These are phyloP conservation scores for Spiraea crenata DNA, from an alignment of 331 rosid species.

Conservation along the genomic window DNA sequence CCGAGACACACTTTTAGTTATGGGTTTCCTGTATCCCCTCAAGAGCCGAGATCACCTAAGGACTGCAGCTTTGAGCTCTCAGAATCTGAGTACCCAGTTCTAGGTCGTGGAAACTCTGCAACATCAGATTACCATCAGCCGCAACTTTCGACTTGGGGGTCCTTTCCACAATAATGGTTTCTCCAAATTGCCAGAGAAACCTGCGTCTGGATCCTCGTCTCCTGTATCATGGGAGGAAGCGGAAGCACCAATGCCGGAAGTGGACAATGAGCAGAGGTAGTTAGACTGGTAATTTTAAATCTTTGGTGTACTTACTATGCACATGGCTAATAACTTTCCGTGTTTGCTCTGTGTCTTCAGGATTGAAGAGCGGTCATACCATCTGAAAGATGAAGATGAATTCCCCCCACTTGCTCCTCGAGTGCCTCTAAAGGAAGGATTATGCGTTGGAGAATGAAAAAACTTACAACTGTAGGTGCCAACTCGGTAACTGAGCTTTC, in stretches of 20 bases:
- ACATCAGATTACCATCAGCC: conserved; percentile 43
- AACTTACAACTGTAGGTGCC: conserved; percentile 40
- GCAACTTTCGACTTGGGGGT: conserved; percentile 36
- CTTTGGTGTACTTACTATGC: not conserved
- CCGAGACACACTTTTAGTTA: conserved; percentile 37
- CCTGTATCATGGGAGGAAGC: conserved; percentile 42
- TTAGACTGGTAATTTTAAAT: conserved; percentile 22
- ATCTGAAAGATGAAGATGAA: conserved; percentile 76
- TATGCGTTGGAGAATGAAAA: conserved; percentile 35
- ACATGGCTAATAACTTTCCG: conserved; percentile 23
- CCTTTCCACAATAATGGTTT: conserved; percentile 42
- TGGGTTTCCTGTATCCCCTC: conserved; percentile 42
- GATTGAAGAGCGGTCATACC: conserved; percentile 58
- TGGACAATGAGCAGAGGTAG: conserved; percentile 53
- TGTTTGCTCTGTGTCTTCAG: conserved; percentile 53
- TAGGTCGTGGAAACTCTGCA: conserved; percentile 39
- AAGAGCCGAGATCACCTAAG: conserved; percentile 29
- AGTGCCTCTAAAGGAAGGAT: conserved; percentile 45
- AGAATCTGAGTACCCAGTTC: conserved; percentile 49
- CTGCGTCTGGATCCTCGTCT: conserved; percentile 41
- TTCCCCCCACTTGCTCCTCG: conserved; percentile 72
- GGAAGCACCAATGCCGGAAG: conserved; percentile 41
- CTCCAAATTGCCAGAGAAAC: conserved; percentile 40
- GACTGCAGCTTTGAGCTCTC: conserved; percentile 47
- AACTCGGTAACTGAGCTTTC: conserved; percentile 32